Base-by-base conservation (phyloP, 495 filamentous ascomycete species). In the Podospora sp. region DNA sequence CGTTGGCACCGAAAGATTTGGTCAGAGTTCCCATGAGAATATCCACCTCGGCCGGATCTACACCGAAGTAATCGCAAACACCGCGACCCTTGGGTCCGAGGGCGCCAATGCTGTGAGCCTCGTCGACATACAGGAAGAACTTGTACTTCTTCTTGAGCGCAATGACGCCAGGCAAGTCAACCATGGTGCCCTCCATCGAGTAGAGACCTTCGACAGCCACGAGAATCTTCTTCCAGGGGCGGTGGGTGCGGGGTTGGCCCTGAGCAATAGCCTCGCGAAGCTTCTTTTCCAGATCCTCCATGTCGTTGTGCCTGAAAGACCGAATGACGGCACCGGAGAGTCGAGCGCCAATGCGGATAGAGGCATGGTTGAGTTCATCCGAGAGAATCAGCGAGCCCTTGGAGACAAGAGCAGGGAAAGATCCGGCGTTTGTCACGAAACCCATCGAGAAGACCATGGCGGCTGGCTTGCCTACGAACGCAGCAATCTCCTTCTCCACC, bases 391-490 rank as follows among this genome's bases (percentile, higher is more conserved):
- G 85, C 75, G 90, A 93, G 55, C 95, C 94, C 79, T 96, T 98
- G 68, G 89, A 88, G 52, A 97, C 91, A 36, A 99, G 81, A 40
- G 93, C 91, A 0, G 95, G 92, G 82, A 99, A 97, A 40, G 92
- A 85, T 33, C 88, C 91, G 26, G 93, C 89, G 73, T 99, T 99
- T 53, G 95, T 99, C 27, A 90, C 92, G 75, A 96, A 99, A 40
- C 95, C 95, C 95, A 99, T 99, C 16, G 94, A 97, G 80, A 97
- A 97, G 40, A 99, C 89, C 90, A 97, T 97, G 18, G 95, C 88
- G 21, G 91, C 87, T 65, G 92, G 90, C 79, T 97, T 99, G 68
- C 96, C 93, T 21, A 97, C 92, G 73, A 98, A 99, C 65, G 86
- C 84, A 26, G 95, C 95, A 66, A 97, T 84, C 66, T 96, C 82